Base-by-base conservation (phyloP, 2,329 filamentous ascomycete genomes). In the Cryphonectria japonica region DNA sequence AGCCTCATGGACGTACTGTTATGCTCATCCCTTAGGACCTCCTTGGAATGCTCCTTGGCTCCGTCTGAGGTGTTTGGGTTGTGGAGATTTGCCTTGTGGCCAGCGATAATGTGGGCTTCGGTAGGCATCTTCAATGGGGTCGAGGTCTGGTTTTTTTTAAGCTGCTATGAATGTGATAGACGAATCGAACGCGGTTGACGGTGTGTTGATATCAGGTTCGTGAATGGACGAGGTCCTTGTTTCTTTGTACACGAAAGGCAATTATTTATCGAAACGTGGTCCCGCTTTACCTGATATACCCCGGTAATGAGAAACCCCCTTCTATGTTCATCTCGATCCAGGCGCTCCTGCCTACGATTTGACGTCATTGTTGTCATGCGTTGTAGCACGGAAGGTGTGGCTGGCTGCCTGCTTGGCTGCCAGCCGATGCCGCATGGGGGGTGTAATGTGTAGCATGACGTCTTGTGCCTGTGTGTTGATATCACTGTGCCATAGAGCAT, bases 81-180 rank as follows among this genome's bases (percentile, higher is more conserved):
- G 78, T 84, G 85, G 72, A 88, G 75, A 77, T 83, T 86, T 71
- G 86, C 87, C 83, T 89, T 89, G 83, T 89, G 87, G 78, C 87
- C 87, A 71, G 85, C 85, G 74, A 85, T 83, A 73, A 87, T 76
- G 73, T 88, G 85, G 79, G 83, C 82, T 74, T 85, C 81, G 73
- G 82, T 80, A 79, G 84, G 78, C 84, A 86, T 87, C 57, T 74
- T 83, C 78, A 72, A n/a, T n/a, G 22, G 57, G 41, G 11, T 64
- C 16, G 37, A 26, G 9, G 6, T 50, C 6, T 22, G 19, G 22
- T 22, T 22, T 22, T 6, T 50, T 5, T 13, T 4, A 8, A 64
- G 11, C 3, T 26, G 52, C 2, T 46, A 22, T 41, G 52, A 39
- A 65, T 9, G 16, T 41, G 37, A 13, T 57, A 43, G 34, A 32